phyloP scores from a whole-genome alignment of 2,329 filamentous ascomycete genomes.

The Aureobasidium uvarum region DNA sequence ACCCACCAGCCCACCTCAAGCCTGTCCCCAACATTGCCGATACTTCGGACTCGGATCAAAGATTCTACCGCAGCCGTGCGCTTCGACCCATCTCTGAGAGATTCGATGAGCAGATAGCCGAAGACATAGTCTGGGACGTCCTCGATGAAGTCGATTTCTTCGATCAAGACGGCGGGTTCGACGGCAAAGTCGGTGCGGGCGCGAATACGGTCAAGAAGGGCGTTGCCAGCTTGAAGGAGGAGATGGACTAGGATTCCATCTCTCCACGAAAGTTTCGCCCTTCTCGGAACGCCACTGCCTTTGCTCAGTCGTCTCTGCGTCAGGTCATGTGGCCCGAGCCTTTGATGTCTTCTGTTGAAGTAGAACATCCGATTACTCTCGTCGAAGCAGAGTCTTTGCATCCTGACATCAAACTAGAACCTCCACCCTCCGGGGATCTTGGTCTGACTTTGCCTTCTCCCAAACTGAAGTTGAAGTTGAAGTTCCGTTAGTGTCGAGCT shows the following conservation, averaged over 20 bases:
- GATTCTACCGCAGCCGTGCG: conserved; percentile 32
- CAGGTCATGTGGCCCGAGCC: not conserved
- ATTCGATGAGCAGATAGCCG: conserved; percentile 89
- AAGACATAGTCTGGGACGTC: conserved; percentile 90
- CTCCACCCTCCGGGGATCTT: not conserved
- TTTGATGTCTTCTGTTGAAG: not conserved
- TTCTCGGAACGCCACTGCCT: conserved; percentile 16
- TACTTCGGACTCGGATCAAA: not conserved
- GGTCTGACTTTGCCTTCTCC: not conserved
- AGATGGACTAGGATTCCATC: conserved; percentile 27
- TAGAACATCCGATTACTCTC: too few relatives aligned
- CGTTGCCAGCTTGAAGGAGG: conserved; percentile 29
- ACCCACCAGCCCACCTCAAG: conserved; percentile 62
- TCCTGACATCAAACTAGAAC: too few relatives aligned
- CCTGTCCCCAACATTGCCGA: conserved; percentile 34
- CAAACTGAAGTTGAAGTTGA: not conserved
- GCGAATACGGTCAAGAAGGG: conserved; percentile 30
- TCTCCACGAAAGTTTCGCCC: conserved; percentile 17
- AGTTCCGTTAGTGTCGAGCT: not conserved
- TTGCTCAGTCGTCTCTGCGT: not conserved
- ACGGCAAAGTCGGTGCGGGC: conserved; percentile 33
- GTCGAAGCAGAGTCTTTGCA: too few relatives aligned
- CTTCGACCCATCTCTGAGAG: conserved; percentile 69
- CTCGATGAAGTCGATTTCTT: conserved; percentile 93
- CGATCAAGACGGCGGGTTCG: conserved; percentile 62